Conservation (phyloP, 1,284 basidiomycete species). For the Cutaneotrichosporon sp. region DNA sequence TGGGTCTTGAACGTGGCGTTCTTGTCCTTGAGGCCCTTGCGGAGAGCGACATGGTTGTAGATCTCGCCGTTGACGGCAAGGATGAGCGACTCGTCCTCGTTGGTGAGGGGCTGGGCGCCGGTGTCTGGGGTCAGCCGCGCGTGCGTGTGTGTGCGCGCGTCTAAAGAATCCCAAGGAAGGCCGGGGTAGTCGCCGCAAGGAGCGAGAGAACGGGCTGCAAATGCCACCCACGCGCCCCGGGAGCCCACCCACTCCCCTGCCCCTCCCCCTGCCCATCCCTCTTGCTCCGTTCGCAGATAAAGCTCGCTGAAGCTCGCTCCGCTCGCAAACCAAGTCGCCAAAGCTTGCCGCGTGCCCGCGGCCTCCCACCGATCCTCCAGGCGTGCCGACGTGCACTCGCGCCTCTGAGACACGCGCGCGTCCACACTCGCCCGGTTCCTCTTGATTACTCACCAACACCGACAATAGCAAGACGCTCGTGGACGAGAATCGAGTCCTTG, state of each 20-base stretch:
- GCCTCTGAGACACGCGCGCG: too few species aligned
- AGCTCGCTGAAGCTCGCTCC: too few species aligned
- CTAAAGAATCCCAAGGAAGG: background rate
- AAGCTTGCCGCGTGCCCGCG: too few species aligned
- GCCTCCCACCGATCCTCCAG: too few species aligned
- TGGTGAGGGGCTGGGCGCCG: slow-evolving; percentile 92
- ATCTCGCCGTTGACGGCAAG: slow-evolving; percentile 99
- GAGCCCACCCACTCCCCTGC: background rate
- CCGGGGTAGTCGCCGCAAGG: background rate
- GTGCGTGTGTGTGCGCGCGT: too few species aligned
- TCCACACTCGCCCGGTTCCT: background rate
- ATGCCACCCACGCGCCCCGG: too few species aligned
- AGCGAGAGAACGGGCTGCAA: too few species aligned
- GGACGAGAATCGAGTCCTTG: slow-evolving; percentile 75
- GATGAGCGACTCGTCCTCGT: slow-evolving; percentile 79
- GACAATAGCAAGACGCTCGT: slow-evolving; percentile 94
- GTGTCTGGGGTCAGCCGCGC: slow-evolving; percentile 65
- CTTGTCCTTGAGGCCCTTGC: slow-evolving; percentile 66
- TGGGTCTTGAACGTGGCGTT: slow-evolving; percentile 87
- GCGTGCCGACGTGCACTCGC: too few species aligned
- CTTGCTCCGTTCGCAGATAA: too few species aligned
- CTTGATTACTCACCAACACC: slow-evolving; percentile 77
- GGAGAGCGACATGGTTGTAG: slow-evolving; percentile 91
- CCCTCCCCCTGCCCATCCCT: too few species aligned
- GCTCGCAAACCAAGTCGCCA: too few species aligned